Evolutionary conservation across 2,329 filamentous ascomycete species (phyloP), one percentile per base, ranked within the genome.

Genomic region (Aspergillus sojae): DNA sequence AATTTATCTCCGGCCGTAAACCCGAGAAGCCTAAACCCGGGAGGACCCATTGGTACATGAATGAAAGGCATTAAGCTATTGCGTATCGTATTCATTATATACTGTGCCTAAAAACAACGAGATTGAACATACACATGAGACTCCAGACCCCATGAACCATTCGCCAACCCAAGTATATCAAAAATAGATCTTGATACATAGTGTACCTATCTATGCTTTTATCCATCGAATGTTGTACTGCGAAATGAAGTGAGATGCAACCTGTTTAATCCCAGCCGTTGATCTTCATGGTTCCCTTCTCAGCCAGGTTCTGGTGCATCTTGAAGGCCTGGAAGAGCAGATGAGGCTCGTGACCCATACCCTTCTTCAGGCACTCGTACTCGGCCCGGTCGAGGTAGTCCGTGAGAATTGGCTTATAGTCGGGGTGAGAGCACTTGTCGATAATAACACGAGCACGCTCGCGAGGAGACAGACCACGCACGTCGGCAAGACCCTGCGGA

Each of bases 241-340:
- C 9, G 26, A 58, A 58, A 63, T 57, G 21, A 10, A 30, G 7
- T 30, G 7, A 52, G 48, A 52, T 34, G 28, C 19, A 52, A n/a
- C 26, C 3, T 11, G 16, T 63, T 61, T 75, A 79, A 59, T 80
- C 77, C 89, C 90, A 93, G 67, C 82, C 86, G 72, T 86, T 84
- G 68, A 94, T 85, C 88, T 94, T 94, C 93, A 96, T 96, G 70
- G 91, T 95, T 28, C 93, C 93, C 77, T 94, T 87, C 82, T 94
- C 89, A 62, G 88, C 81, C 64, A 96, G 79, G 67, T 93, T 91
- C 84, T 89, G 89, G 81, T 96, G 93, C 89, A 96, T 91, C 78
- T 96, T 92, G 77, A 96, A 96, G 54, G 86, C 84, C 80, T 96
- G 91, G 85, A 89, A 96, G 67, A 96, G 83, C 75, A 96, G 80